Evolutionary conservation across 208 protist genomes (phyloP), one percentile per base, ranked within the genome.

Genomic region (Giardia muris): DNA sequence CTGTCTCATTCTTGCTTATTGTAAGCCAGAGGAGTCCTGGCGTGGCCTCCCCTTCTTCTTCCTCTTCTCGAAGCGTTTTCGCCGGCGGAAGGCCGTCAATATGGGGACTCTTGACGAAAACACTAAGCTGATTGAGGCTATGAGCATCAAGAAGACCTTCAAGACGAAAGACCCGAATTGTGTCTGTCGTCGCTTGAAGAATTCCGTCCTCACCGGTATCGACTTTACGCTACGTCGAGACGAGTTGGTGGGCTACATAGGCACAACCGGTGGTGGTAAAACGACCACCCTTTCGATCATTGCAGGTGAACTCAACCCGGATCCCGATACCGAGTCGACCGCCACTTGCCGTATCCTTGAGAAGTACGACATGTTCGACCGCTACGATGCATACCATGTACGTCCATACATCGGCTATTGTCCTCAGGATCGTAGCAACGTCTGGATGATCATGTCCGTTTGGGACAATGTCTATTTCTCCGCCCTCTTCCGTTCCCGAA

Each of bases 381-480:
- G 39, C 3, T 45, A 45, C 42, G 86, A 90, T 45, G 87, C 87
- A 2, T 90, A 90, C n/a, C n/a, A 47, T 1, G 2, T 90, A 1
- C 46, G 48, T 4, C 87, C 87, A 1, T 48, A 47, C n/a, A 47
- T 90, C 1, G 87, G 87, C 0, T 47, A 90, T 46, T 47, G 1
- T 2, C 87, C 87, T 0, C 87, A 90, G n/a, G 87, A 90, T n/a
- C 45, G n/a, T 47, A 47, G 2, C 2, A 90, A 90, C 44, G 87
- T 90, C 4, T 90, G 87, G 87, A 90, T 90, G 87, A 47, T 39
- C n/a, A 3, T 90, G 44, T 47, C 10, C n/a, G 1, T 2, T 2
- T 47, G 42, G 4, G 10, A 90, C 1, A 90, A 90, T 46, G 44
- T 90, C 0, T 47, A 3, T 2, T 90, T 48, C 45, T 47, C 42